Evolutionary conservation across 805 yeast genomes (phyloP), one percentile per base, ranked within the genome.

Genomic region (Ogataea allantospora): DNA sequence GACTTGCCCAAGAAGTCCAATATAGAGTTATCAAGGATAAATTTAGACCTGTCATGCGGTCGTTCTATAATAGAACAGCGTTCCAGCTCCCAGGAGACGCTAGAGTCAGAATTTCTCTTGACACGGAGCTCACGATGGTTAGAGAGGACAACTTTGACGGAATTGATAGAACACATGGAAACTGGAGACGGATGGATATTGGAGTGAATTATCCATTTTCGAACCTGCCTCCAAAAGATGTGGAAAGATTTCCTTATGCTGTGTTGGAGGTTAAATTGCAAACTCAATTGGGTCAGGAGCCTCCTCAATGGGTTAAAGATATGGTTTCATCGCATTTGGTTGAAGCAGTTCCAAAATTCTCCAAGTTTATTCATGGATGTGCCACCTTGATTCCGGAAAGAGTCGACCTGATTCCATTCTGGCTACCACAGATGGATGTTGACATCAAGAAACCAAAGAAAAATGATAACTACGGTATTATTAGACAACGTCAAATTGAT

Each of bases 41-140:
- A 62, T 71, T 85, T 62, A 77, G 97, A 57, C 99, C 99, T 1
- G 96, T 88, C 29, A 85, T 88, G 67, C 78, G 99, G 64, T 86
- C 97, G 1, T 93, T 93, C 63, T 93, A 93, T 67, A 88, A 89
- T 66, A 84, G 99, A 72, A 93, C 99, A 24, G 99, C 99, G 2
- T 93, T 93, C 77, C 99, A 93, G 70, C 76, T 93, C 41, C 99
- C 99, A 5, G 99, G 99, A 42, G 99, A 93, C 65, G 99, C 99
- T 6, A 79, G 99, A 57, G 99, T 93, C 27, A 88, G 99, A 71
- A 93, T 95, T 48, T 93, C 99, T 30, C 78, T 93, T 47, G 99
- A 93, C 60, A 91, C 99, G 0, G 98, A 93, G 66, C 75, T 93
- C 50, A 72, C 95, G n/a, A 87, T 93, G 96, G 88, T 91, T 27